Evolutionary conservation across 148 eudicot species (phyloP).

Genomic region (Euryodendron excelsum): DNA sequence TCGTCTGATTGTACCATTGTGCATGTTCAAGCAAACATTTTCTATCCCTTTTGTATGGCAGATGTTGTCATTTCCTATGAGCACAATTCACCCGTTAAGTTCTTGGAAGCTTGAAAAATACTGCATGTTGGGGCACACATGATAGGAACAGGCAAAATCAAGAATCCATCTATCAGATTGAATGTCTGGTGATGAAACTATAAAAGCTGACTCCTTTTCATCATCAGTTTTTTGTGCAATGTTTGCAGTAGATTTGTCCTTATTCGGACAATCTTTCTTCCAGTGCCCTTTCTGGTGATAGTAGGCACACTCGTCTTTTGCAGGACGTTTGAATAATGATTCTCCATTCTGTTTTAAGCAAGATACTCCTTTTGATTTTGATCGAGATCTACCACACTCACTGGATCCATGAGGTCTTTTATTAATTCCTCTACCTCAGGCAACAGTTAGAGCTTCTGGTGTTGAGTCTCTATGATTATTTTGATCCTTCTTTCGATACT

Average conservation of each 20-base stretch:
- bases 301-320: neutral
- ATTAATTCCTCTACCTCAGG: too few species aligned
- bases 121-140: conserved; percentile 1
- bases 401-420: too few species aligned
- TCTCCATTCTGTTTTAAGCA: too few species aligned
- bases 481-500: too few species aligned
- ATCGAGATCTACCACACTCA: too few species aligned
- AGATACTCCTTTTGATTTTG: too few species aligned
- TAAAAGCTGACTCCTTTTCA: neutral
- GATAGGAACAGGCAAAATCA: conserved; percentile 8
- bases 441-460: too few species aligned
- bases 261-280: neutral
- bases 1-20: neutral
- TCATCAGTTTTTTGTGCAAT: neutral
- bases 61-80: neutral
- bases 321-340: too few species aligned
- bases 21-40: neutral
- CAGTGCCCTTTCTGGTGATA: neutral
- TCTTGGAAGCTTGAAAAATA: neutral
- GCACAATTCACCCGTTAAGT: neutral
- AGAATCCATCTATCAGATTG: neutral
- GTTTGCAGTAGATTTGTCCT: too few species aligned
- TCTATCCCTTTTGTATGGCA: neutral
- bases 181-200: neutral
- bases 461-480: too few species aligned